These are phyloP conservation scores for Ophiostoma pallidulum DNA, from an alignment of 2,329 filamentous ascomycete species.

Conservation along the genomic window DNA sequence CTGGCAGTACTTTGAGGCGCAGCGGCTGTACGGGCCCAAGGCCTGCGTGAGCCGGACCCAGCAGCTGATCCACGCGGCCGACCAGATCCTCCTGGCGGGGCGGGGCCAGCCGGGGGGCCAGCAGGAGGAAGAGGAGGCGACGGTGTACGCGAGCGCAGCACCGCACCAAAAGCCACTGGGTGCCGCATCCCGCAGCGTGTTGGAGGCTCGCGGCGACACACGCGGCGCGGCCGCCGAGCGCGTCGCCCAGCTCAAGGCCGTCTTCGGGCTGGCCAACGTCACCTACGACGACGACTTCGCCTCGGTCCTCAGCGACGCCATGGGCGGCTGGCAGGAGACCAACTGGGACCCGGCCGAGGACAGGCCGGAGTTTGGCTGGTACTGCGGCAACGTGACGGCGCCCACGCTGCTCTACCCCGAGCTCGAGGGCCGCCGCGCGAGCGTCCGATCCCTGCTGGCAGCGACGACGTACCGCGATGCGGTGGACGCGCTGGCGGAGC, in stretches of 20 bases:
- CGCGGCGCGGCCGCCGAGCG: not conserved
- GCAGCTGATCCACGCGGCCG: slow-evolving; percentile 41
- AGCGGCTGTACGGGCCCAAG: slow-evolving; percentile 38
- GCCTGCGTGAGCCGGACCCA: slow-evolving; percentile 58
- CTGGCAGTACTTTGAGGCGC: slow-evolving; percentile 52
- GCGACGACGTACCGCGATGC: slow-evolving; percentile 33
- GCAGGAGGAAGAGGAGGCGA: slow-evolving; percentile 30
- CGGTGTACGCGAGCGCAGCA: not conserved
- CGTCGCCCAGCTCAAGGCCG: slow-evolving; percentile 27
- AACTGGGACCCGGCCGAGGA: slow-evolving; percentile 46
- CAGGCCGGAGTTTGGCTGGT: slow-evolving; percentile 32
- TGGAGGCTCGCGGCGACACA: not conserved
- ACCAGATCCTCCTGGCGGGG: slow-evolving; percentile 38
- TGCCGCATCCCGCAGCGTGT: too few relatives aligned
- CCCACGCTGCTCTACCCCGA: slow-evolving; percentile 32
- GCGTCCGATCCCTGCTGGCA: slow-evolving; percentile 31
- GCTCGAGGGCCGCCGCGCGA: slow-evolving; percentile 26
- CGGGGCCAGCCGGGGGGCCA: too few relatives aligned
- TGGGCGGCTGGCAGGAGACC: slow-evolving; percentile 35
- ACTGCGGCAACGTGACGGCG: slow-evolving; percentile 39
- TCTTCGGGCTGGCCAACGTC: slow-evolving; percentile 38
- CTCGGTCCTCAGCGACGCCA: slow-evolving; percentile 30
- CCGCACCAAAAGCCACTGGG: too few relatives aligned
- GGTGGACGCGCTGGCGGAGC: slow-evolving; percentile 28
- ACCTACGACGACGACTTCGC: slow-evolving; percentile 41